Base-by-base conservation (phyloP, 306 rosid genomes). In the Hippophae rhamnoides region DNA sequence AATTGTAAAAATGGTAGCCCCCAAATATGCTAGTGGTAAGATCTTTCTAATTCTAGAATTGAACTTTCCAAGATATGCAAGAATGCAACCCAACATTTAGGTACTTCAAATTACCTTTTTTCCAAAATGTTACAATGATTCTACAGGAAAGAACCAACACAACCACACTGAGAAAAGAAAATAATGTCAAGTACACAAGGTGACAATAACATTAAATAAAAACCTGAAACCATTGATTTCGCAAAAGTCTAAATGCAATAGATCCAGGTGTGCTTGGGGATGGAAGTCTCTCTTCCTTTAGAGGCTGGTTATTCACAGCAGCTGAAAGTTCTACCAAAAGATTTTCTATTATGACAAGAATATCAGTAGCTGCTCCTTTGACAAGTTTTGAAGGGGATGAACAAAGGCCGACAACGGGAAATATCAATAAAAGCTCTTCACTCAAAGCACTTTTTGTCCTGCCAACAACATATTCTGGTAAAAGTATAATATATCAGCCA, bases 351-450 rank as follows among this genome's bases (percentile, higher is more conserved):
- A 81, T 55, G 55, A 65, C 61, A 75, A 92, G 89, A 61, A 85
- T 65, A 67, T 92, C 87, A 62, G 85, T 70, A 55, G 96, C 86
- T 64, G 72, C 71, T 68, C 86, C 81, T 74, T 83, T 88, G 61
- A 92, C 80, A 64, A 72, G 63, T 66, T 83, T 85, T 43, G 98
- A 92, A 67, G 98, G 81, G 71, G 96, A 92, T n/a, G 99, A 83
- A 78, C 85, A 75, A 69, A 92, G 86, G 78, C 88, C 75, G 62
- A 88, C 72, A 66, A 71, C 61, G 46, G 96, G 99, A 80, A 92
- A 81, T 68, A 86, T 72, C 50, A 87, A 83, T 76, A 88, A 71
- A 68, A 82, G 71, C 72, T 92, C 99, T 79, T 88, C 96, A 43
- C 81, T 72, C 66, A 66, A 62, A 67, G 54, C 63, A 75, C 74